Evolutionary conservation across 805 yeast genomes (phyloP).

Genomic region (Sugiyamaella marilandica): DNA sequence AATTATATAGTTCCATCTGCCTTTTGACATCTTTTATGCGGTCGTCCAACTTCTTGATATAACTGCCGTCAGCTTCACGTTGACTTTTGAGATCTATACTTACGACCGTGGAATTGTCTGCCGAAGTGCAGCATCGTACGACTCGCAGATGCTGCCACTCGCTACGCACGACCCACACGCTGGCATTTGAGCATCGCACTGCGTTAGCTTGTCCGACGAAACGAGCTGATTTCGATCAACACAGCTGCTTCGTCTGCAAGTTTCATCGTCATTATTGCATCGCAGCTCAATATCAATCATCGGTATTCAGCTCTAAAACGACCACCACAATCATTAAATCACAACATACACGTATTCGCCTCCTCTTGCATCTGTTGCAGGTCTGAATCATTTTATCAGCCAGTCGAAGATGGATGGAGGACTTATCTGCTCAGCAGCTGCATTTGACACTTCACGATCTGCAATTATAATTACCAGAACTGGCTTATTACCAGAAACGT

Average conservation of each 20-base stretch:
- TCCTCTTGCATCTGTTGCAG: constrained; percentile 2
- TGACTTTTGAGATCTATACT: neutral
- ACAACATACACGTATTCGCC: neutral
- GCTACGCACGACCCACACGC: neutral
- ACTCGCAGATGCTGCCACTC: neutral
- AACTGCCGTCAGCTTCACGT: neutral
- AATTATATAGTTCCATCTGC: neutral
- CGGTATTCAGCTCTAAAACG: no score
- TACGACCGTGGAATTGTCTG: constrained; percentile 1
- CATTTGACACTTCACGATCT: neutral
- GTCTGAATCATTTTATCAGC: neutral
- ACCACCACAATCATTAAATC: neutral
- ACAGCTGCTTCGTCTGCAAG: no score
- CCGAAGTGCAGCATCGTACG: neutral
- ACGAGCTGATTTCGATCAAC: no score
- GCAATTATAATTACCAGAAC: neutral
- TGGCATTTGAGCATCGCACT: constrained; percentile 3
- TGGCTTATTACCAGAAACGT: no score
- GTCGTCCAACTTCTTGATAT: neutral
- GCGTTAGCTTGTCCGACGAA: neutral
- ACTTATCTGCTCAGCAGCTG: neutral
- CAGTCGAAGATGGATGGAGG: neutral
- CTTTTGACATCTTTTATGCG: neutral
- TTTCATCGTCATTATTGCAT: no score
- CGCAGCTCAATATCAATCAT: neutral